These are phyloP conservation scores for Sequoia sempervirens DNA, from an alignment of 75 land plant species.

Conservation along the genomic window DNA sequence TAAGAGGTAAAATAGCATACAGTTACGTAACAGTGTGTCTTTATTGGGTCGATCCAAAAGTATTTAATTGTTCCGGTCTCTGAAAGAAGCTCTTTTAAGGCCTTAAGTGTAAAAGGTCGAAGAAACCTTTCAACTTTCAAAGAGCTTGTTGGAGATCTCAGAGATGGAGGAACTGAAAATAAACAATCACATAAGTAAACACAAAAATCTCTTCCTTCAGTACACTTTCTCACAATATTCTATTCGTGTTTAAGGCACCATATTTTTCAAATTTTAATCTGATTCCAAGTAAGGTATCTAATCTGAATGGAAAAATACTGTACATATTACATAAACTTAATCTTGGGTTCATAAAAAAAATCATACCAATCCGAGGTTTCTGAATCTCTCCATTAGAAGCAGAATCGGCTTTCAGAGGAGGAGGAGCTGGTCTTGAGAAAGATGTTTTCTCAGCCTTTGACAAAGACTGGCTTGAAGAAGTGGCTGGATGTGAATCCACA, in stretches of 20 bases:
- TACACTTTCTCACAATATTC: not conserved
- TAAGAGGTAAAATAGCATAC: conserved; percentile 14
- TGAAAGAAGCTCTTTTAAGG: conserved; percentile 42
- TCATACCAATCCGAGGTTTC: conserved; percentile 4
- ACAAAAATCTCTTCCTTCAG: not conserved
- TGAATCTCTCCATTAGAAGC: conserved; percentile 19
- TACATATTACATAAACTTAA: not conserved
- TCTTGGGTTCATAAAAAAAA: not conserved
- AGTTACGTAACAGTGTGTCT: conserved; percentile 55
- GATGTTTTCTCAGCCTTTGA: conserved; percentile 13
- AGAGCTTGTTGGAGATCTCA: conserved; percentile 28
- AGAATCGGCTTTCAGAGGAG: conserved; percentile 18
- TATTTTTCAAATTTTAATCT: not conserved
- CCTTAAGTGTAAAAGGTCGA: conserved; percentile 47
- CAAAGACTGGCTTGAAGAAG: conserved; percentile 9
- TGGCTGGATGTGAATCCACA: conserved; percentile 5
- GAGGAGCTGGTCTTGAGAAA: conserved; percentile 15
- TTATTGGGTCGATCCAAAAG: conserved; percentile 56
- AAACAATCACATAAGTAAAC: not conserved
- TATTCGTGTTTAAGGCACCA: not conserved
- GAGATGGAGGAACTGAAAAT: conserved; percentile 36
- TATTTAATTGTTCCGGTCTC: conserved; percentile 26
- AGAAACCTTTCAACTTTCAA: conserved; percentile 42
- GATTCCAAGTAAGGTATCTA: not conserved
- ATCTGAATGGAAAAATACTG: not conserved